Evolutionary conservation across 306 rosid genomes (phyloP).

Genomic region (Casuarina cunninghamiana): DNA sequence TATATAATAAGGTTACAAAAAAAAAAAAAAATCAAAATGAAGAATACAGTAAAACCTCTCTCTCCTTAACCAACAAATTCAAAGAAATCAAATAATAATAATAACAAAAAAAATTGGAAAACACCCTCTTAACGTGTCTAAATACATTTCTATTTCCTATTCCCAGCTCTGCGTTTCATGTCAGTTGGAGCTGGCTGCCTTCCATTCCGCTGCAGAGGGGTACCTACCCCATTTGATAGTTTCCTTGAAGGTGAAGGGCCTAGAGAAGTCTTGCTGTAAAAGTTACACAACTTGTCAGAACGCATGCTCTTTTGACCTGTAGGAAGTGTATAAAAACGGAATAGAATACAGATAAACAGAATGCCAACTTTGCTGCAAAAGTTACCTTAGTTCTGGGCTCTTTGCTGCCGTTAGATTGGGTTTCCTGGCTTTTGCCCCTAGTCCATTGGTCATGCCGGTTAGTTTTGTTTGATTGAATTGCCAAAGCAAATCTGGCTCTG

Average conservation of each 20-base stretch:
- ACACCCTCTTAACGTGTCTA: conserved; percentile 30
- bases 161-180: conserved; percentile 70
- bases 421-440: conserved; percentile 54
- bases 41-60: conserved; percentile 32
- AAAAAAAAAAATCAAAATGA: conserved; percentile 19
- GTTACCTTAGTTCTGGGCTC: conserved; percentile 79
- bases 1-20: conserved; percentile 42
- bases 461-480: conserved; percentile 76
- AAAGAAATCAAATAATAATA: conserved; percentile 17
- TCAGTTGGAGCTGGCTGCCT: conserved; percentile 72
- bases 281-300: conserved; percentile 3
- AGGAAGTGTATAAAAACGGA: neutral
- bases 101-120: conserved; percentile 16
- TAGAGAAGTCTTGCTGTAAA: conserved; percentile 59
- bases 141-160: conserved; percentile 58
- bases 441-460: conserved; percentile 46
- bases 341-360: neutral
- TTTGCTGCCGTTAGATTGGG: conserved; percentile 44
- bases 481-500: conserved; percentile 94
- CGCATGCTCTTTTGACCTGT: neutral
- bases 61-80: conserved; percentile 39
- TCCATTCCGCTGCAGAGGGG: conserved; percentile 49
- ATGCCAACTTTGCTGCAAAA: neutral
- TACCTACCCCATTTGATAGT: conserved; percentile 48
- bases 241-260: conserved; percentile 87